Evolutionary conservation across 1,139 yeast genomes (phyloP), one percentile per base, ranked within the genome.

Genomic region (Candida dubliniensis): DNA sequence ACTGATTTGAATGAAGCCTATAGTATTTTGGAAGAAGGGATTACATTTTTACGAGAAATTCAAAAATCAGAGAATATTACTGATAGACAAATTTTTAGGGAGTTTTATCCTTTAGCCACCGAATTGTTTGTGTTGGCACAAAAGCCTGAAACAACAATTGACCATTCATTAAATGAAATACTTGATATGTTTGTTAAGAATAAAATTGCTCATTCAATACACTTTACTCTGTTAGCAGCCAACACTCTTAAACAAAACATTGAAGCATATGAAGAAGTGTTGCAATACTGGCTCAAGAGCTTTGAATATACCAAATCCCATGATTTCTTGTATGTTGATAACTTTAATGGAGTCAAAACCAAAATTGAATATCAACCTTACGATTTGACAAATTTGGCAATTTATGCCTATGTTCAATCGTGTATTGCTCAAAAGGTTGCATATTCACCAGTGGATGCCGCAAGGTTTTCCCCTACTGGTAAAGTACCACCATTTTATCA

Each of bases 1-100:
- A 45, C 43, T 4, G 63, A 62, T 38, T 50, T 68, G 29, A 39
- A 52, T 4, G 77, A 71, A 47, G 56, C 69, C 15, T 51, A 64
- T 25, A 73, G 65, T 34, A 71, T 74, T 44, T 63, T 71, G 40
- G 76, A 71, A 40, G 78, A 74, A 53, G 78, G 77, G 2, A 56
- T 72, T 34, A 51, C 66, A 29, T 74, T 70, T 52, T 58, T 74
- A 47, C 58, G 74, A 41, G 72, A 71, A 38, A 60, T 72, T 45
- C 72, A 71, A 52, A 51, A 43, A 4, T 55, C 60, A 1, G 78
- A 73, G 52, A 51, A 49, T 13, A 68, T 74, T 44, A 47, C 55
- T 7, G 63, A 60, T 12, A 54, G 49, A 9, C 49, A 53, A n/a
- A 50, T 71, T 36, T 62, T 53, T 44, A 52, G 51, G 9, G 45